Conservation (phyloP, 805 yeast genomes). For the Saccharomycopsis selenospora region DNA sequence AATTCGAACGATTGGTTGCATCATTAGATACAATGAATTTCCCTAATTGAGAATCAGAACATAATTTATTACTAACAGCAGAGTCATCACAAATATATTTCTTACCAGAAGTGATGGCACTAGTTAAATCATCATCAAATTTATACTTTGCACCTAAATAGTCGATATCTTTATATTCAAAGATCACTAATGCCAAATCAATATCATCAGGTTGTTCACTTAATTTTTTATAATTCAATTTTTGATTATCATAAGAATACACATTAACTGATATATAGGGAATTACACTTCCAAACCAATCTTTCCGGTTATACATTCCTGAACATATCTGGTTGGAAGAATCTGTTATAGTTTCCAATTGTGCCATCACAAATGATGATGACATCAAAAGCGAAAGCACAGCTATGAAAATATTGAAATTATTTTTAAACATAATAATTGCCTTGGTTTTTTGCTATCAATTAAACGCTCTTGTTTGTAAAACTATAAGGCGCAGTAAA, state of each 20-base stretch:
- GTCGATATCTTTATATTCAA: conserved; percentile 74
- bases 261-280: conserved; percentile 53
- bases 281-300: conserved; percentile 75
- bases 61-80: conserved; percentile 51
- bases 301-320: conserved; percentile 82
- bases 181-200: conserved; percentile 61
- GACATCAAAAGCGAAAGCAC: conserved; percentile 22
- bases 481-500: too few species aligned
- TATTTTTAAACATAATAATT: too few species aligned
- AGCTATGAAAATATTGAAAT: too few species aligned
- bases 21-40: conserved; percentile 49
- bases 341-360: conserved; percentile 43
- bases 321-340: conserved; percentile 64
- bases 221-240: conserved; percentile 27
- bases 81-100: conserved; percentile 70
- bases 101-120: conserved; percentile 15
- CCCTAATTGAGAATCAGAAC: conserved; percentile 49
- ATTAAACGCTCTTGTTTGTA: too few species aligned
- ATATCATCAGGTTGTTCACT: conserved; percentile 29
- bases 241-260: conserved; percentile 23
- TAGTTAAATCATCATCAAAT: conserved; percentile 26
- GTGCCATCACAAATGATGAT: conserved; percentile 33
- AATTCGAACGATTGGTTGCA: conserved; percentile 35
- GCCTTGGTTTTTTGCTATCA: too few species aligned
- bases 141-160: conserved; percentile 46